Evolutionary conservation across 2,329 filamentous ascomycete species (phyloP), one percentile per base, ranked within the genome.

Genomic region (Myriosclerotinia curreyana): DNA sequence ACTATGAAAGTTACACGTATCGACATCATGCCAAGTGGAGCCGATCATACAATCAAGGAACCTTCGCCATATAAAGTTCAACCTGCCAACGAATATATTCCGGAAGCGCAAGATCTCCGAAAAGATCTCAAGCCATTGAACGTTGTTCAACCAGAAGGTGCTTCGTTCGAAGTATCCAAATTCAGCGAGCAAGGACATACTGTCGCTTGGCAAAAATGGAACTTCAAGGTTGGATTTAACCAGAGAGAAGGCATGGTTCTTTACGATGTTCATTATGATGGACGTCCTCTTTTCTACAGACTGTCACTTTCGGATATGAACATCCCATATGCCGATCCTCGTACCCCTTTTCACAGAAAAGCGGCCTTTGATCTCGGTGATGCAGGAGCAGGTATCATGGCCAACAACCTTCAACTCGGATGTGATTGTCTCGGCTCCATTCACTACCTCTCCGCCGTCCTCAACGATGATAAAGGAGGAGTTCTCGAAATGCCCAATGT

Each of bases 391-490:
- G 86, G 87, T 52, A 79, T 86, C 65, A 88, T 86, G 79, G 85
- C 86, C 65, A 90, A 90, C 73, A 85, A 89, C 72, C 78, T 90
- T 2, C 83, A 87, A 69, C 79, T 90, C 2, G 87, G 87, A 36
- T 90, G 87, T 70, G 87, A 90, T 73, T 90, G 87, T 70, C 78
- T 90, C 0, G 87, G 87, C 4, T 84, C 85, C 22, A 90, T 90
- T 71, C 83, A 89, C 71, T 90, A 90, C 69, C 80, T 90, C 48
- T 81, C 81, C 62, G 82, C 81, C 3, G 80, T 85, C 20, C 75
- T 88, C 1, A 80, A 81, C 17, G 81, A 87, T 65, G 82, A 83
- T 69, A 83, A 86, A 65, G 87, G 86, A 22, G 79, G 82, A 20
- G 80, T 83, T 0, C 72, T 83, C 2, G 76, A 80, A 1, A 82